phyloP scores from a whole-genome alignment of 2,329 filamentous ascomycete species.

The Blumeria hordei region DNA sequence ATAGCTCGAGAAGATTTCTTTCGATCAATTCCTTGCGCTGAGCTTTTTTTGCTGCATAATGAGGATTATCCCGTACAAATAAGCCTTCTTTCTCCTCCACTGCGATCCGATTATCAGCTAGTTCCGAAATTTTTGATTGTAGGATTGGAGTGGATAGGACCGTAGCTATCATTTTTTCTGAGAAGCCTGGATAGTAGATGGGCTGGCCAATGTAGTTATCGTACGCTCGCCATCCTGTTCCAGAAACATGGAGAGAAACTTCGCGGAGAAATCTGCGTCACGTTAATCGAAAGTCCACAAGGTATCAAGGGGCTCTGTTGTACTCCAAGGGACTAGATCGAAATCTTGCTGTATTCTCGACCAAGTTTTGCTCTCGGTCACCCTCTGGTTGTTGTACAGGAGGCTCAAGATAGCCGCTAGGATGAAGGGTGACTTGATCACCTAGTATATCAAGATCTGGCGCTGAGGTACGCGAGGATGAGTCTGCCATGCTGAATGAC shows the following conservation, averaged over 20 bases:
- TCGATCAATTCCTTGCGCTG: conserved; percentile 41
- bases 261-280: conserved; percentile 62
- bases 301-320: not conserved
- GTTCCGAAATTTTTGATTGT: conserved; percentile 44
- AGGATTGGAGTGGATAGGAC: conserved; percentile 58
- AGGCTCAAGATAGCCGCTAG: conserved; percentile 39
- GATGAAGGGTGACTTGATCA: conserved; percentile 50
- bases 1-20: conserved; percentile 50
- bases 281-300: not conserved
- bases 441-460: conserved; percentile 60
- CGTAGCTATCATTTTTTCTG: conserved; percentile 62
- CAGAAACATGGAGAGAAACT: conserved; percentile 77
- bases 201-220: conserved; percentile 76
- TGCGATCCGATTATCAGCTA: conserved; percentile 50
- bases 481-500: no score
- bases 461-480: conserved; percentile 24
- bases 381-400: conserved; percentile 19
- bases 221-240: conserved; percentile 87
- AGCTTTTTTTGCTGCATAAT: conserved; percentile 26
- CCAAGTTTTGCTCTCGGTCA: conserved; percentile 42
- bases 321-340: conserved; percentile 41
- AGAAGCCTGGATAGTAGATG: conserved; percentile 80
- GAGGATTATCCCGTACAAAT: conserved; percentile 29
- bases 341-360: conserved; percentile 73
- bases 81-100: conserved; percentile 58